Evolutionary conservation across 257 asterid species (phyloP).

Genomic region (Galeopsis tetrahit): DNA sequence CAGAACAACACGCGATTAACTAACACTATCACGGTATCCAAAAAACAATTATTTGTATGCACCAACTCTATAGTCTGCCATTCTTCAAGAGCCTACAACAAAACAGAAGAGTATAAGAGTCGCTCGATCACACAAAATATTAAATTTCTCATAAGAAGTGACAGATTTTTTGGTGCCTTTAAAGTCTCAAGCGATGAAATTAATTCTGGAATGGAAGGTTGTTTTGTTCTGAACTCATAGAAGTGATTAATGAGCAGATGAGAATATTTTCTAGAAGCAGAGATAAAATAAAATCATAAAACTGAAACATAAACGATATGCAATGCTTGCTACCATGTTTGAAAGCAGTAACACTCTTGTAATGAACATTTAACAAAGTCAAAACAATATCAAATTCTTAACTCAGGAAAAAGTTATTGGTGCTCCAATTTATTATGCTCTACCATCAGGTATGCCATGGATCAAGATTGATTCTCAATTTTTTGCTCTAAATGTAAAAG

Average conservation of each 20-base stretch:
- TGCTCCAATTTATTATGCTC: background rate
- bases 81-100: slow-evolving; percentile 1
- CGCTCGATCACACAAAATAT: background rate
- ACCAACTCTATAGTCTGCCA: background rate
- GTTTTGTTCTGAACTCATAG: background rate
- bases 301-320: background rate
- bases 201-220: background rate
- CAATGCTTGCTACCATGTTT: background rate
- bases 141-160: background rate
- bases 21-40: background rate
- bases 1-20: background rate
- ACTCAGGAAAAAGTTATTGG: background rate
- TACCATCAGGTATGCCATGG: background rate
- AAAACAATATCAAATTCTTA: background rate
- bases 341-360: background rate
- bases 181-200: background rate
- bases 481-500: background rate
- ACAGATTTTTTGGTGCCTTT: background rate
- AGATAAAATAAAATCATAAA: background rate
- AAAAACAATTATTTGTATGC: background rate
- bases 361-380: background rate
- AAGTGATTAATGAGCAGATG: background rate
- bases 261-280: background rate
- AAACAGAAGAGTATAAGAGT: background rate
- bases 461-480: background rate